Base-by-base conservation (phyloP, 2,329 filamentous ascomycete genomes). In the Tolypocladium tropicale region DNA sequence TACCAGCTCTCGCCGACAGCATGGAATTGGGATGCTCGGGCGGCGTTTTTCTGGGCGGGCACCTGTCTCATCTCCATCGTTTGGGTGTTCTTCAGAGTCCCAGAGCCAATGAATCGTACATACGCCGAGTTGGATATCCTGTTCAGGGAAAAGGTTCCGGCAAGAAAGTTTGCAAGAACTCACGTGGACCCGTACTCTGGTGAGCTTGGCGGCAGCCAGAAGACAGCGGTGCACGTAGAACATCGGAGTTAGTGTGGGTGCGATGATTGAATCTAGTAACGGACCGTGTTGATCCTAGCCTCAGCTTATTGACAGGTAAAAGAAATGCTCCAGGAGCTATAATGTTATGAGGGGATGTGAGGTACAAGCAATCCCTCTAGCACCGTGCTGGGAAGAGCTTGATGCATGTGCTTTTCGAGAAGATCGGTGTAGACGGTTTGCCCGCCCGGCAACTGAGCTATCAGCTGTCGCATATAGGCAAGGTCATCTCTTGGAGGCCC, bases 31-130 rank as follows among this genome's bases (percentile, higher is more conserved):
- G 76, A 67, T 60, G 78, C 77, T 55, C 73, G 66, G 64, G 75
- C 65, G 48, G 80, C 70, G 0, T 76, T 72, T 56, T 75, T 77
- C 62, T 77, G 75, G 75, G 74, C 71, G 1, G 75, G 73, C 0
- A 74, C 76, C 21, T 78, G 78, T 61, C 65, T 80, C 6, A 33
- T 76, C 2, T 77, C 76, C 21, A 67, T 76, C 0, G 57, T 74
- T 0, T 83, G 81, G 73, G 76, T 78, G 0, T 79, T 70, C 60
- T 71, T 71, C 61, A 75, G 76, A 53, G 67, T 81, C 2, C 79
- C 79, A 3, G 81, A 84, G 62, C 79, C 81, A 0, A 78, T 76
- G 55, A 78, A 72, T 9, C 67, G 74, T 6, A 74, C 73, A 0
- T 77, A 75, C 58, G 75, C 73, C 3, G 74, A 77, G 60, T 54